Conservation (phyloP, 2,329 filamentous ascomycete species). For the Claviceps humidiphila region DNA sequence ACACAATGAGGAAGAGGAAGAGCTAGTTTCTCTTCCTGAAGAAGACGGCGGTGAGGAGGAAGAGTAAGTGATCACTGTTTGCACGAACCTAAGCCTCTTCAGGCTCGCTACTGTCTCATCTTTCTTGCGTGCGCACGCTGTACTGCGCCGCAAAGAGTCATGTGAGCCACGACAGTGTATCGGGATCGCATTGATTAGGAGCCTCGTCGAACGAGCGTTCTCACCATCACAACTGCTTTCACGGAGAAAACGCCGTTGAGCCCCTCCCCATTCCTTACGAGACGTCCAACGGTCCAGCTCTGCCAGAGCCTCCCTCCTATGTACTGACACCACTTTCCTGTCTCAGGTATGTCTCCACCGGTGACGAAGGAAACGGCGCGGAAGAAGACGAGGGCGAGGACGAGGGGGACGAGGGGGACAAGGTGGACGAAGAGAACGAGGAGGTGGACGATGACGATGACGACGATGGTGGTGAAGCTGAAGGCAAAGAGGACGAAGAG, state of each 20-base stretch:
- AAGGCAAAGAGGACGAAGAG: slow-evolving; percentile 10
- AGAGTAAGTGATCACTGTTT: slow-evolving; percentile 30
- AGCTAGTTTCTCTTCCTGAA: slow-evolving; percentile 41
- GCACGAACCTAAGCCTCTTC: not conserved
- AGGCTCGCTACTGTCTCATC: not conserved
- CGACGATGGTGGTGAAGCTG: slow-evolving; percentile 16
- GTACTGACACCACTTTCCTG: not conserved
- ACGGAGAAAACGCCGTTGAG: not conserved
- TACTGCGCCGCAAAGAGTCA: not conserved
- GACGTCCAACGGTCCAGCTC: not conserved
- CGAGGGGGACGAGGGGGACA: slow-evolving; percentile 27
- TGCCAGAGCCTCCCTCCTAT: not conserved
- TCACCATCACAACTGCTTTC: not conserved
- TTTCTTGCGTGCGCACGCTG: too few relatives aligned
- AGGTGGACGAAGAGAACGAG: slow-evolving; percentile 22
- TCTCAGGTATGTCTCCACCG: slow-evolving; percentile 22
- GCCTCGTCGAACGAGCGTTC: not conserved
- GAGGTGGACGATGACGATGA: slow-evolving; percentile 21
- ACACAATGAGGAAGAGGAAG: slow-evolving; percentile 45
- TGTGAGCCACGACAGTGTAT: not conserved
- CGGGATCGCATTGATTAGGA: not conserved
- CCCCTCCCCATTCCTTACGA: not conserved
- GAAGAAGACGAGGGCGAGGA: slow-evolving; percentile 27
- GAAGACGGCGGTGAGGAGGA: slow-evolving; percentile 40
- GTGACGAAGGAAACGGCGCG: slow-evolving; percentile 27